A percentile compares a stretch with the other conserved stretches of the same genome.
Conservation (phyloP, 495 filamentous ascomycete genomes). For the Penicillium atrosanguineum region DNA sequence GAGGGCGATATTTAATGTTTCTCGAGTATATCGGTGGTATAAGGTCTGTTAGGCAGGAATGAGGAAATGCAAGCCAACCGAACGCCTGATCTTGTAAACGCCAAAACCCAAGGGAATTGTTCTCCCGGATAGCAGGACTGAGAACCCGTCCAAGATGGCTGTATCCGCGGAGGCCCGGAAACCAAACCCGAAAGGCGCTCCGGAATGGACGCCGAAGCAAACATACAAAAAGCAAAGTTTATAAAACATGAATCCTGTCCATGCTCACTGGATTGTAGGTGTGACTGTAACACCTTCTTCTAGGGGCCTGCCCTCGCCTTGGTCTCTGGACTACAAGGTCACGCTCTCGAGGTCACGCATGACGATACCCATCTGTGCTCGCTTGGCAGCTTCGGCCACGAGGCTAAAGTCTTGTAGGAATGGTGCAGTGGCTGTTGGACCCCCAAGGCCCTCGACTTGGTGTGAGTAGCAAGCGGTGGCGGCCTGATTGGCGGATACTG, state of each 20-base stretch:
- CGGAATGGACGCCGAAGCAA: slow-evolving; percentile 6
- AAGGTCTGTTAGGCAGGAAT: slow-evolving; percentile 4
- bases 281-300: neutral
- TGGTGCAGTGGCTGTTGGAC: slow-evolving; percentile 52
- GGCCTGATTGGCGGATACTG: slow-evolving; percentile 13
- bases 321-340: slow-evolving; percentile 29
- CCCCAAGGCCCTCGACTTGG: slow-evolving; percentile 38
- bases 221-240: slow-evolving; percentile 2
- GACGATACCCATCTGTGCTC: slow-evolving; percentile 83
- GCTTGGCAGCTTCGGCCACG: slow-evolving; percentile 91
- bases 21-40: slow-evolving; percentile 16
- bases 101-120: slow-evolving; percentile 4
- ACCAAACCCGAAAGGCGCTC: neutral
- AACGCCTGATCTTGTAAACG: slow-evolving; percentile 11
- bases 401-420: slow-evolving; percentile 79
- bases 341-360: slow-evolving; percentile 74
- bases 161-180: neutral
- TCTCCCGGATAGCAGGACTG: neutral
- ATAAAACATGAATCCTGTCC: slow-evolving; percentile 16
- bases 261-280: neutral
- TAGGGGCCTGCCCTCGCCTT: slow-evolving; percentile 11
- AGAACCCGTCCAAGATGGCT: neutral
- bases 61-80: slow-evolving; percentile 1
- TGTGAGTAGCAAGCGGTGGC: slow-evolving; percentile 27
- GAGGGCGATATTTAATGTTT: slow-evolving; percentile 2